Conservation (phyloP, 345 rosid species). For the Lepidium sativum region DNA sequence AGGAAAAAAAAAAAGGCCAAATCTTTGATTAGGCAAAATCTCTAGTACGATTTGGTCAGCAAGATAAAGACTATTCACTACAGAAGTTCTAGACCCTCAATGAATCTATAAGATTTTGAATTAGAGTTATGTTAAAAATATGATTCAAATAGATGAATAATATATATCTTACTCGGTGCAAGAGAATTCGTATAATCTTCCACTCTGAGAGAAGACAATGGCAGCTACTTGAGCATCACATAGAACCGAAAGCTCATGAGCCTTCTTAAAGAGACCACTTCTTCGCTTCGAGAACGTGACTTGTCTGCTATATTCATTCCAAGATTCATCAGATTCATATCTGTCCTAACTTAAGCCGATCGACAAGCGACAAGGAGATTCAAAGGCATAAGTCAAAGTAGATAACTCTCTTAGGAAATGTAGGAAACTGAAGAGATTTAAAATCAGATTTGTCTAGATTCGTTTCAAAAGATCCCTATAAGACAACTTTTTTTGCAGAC, state of each 20-base stretch:
- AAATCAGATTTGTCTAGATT: slow-evolving; percentile 9
- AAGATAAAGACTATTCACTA: slow-evolving; percentile 4
- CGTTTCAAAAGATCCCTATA: not conserved
- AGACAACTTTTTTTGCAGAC: not conserved
- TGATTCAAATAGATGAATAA: not conserved
- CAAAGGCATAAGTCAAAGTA: slow-evolving; percentile 13
- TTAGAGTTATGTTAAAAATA: not conserved
- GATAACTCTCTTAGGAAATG: not conserved
- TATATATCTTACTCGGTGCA: slow-evolving; percentile 37
- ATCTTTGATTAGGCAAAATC: slow-evolving; percentile 17
- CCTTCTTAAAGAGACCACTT: slow-evolving; percentile 52
- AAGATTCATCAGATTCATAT: slow-evolving; percentile 8
- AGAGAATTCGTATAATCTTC: slow-evolving; percentile 38
- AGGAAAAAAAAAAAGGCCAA: not conserved
- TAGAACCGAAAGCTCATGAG: slow-evolving; percentile 52
- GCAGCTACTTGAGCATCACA: slow-evolving; percentile 58
- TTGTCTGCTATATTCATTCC: slow-evolving; percentile 24
- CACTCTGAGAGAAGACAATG: slow-evolving; percentile 46
- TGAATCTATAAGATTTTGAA: not conserved
- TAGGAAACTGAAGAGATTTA: not conserved
- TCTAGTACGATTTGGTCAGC: slow-evolving; percentile 16
- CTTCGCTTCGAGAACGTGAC: slow-evolving; percentile 57
- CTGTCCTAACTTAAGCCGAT: not conserved
- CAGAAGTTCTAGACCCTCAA: not conserved
- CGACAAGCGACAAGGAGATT: slow-evolving; percentile 3